Conservation (phyloP, 2,329 filamentous ascomycete species). For the Penicillium verrucosum region DNA sequence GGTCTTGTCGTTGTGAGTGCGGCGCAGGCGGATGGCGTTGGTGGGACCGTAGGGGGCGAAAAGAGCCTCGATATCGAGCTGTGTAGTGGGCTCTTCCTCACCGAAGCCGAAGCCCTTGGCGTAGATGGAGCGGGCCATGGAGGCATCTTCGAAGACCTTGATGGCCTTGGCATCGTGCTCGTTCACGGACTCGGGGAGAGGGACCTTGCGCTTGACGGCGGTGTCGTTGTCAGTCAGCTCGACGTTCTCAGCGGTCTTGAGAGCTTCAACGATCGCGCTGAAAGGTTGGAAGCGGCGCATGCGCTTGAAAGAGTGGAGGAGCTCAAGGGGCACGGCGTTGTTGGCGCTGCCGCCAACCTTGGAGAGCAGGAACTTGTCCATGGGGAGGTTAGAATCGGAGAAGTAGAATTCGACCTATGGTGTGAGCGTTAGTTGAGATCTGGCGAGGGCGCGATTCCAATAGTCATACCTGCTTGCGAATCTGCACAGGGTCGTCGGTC, state of each 20-base stretch:
- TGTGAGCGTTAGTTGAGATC: constrained; percentile 4
- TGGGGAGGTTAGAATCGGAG: constrained; percentile 81
- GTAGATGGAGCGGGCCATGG: constrained; percentile 75
- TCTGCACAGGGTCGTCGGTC: constrained; percentile 73
- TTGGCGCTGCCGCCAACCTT: constrained; percentile 74
- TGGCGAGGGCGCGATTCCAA: no score
- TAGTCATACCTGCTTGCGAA: constrained; percentile 71
- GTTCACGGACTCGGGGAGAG: constrained; percentile 55
- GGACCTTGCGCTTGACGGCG: constrained; percentile 69
- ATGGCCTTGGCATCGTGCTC: constrained; percentile 55
- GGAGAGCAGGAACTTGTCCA: constrained; percentile 82
- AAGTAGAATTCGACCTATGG: constrained; percentile 91
- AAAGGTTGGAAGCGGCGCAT: constrained; percentile 95
- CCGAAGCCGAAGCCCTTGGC: constrained; percentile 83
- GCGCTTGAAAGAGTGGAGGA: constrained; percentile 84
- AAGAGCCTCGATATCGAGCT: constrained; percentile 92
- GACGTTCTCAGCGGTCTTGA: constrained; percentile 72
- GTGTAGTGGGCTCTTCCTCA: constrained; percentile 70
- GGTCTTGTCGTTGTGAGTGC: constrained; percentile 58
- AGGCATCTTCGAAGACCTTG: constrained; percentile 60
- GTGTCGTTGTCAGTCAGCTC: constrained; percentile 72
- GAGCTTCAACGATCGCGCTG: constrained; percentile 74
- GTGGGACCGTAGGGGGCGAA: constrained; percentile 77
- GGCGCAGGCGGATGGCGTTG: constrained; percentile 82
- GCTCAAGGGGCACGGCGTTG: constrained; percentile 67